These are phyloP conservation scores for Ogataea salicorniae DNA, from an alignment of 805 yeast species.

Conservation along the genomic window DNA sequence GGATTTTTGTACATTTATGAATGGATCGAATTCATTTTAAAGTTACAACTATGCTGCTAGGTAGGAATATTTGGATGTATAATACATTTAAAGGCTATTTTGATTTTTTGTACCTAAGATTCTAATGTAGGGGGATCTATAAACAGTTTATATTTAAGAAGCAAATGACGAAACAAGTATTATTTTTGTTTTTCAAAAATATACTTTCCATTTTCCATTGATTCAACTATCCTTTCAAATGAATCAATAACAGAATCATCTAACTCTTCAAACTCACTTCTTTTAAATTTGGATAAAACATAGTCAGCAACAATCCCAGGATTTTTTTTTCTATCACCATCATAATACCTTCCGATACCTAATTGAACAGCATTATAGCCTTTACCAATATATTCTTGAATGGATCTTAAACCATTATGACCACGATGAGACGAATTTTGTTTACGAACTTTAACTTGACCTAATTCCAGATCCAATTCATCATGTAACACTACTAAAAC, in stretches of 20 bases:
- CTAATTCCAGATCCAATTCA: constrained; percentile 63
- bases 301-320: constrained; percentile 46
- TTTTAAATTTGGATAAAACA: constrained; percentile 53
- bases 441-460: constrained; percentile 57
- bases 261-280: constrained; percentile 39
- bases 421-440: constrained; percentile 67
- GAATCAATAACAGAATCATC: constrained; percentile 36
- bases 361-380: constrained; percentile 62
- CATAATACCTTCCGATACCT: constrained; percentile 70
- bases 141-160: no score
- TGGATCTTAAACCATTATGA: constrained; percentile 74
- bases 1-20: no score
- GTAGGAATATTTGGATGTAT: no score
- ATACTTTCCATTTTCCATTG: constrained; percentile 26
- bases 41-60: no score
- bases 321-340: constrained; percentile 31
- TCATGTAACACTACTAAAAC: constrained; percentile 67
- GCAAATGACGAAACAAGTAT: no score
- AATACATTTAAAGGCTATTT: no score
- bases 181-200: constrained; percentile 21
- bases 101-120: no score
- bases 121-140: no score
- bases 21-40: no score
- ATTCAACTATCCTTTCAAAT: constrained; percentile 34
- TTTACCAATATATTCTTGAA: constrained; percentile 42